phyloP scores from a whole-genome alignment of 495 filamentous ascomycete species.

The Penicillium paradoxum region DNA sequence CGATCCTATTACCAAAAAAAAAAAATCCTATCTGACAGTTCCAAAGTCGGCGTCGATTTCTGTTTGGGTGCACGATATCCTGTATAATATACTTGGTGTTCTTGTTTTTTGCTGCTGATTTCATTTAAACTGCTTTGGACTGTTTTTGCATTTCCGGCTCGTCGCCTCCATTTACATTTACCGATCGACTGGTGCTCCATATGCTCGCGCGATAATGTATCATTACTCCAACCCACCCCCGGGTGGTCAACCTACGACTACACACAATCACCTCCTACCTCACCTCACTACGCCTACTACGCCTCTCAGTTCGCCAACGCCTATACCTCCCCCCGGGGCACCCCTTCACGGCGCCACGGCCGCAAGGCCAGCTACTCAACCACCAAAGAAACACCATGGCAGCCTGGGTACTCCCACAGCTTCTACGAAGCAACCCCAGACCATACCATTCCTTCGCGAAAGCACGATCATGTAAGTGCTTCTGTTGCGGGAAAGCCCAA shows the following conservation, averaged over 20 bases:
- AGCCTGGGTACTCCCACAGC: slow-evolving; percentile 32
- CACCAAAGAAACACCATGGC: slow-evolving; percentile 39
- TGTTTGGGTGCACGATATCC: slow-evolving; percentile 44
- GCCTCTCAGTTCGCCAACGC: slow-evolving; percentile 40
- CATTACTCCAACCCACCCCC: slow-evolving; percentile 46
- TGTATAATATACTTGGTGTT: slow-evolving; percentile 46
- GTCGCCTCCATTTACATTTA: slow-evolving; percentile 9
- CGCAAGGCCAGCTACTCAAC: slow-evolving; percentile 47
- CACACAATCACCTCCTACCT: slow-evolving; percentile 47
- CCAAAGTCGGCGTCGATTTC: slow-evolving; percentile 34
- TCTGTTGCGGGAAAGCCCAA: slow-evolving; percentile 39
- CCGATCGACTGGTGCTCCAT: slow-evolving; percentile 14
- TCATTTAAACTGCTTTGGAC: slow-evolving; percentile 17
- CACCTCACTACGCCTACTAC: slow-evolving; percentile 47
- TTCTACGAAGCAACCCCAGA: slow-evolving; percentile 46
- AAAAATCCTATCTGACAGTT: slow-evolving; percentile 15
- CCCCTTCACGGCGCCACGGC: slow-evolving; percentile 38
- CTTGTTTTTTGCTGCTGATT: slow-evolving; percentile 19
- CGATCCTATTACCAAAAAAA: slow-evolving; percentile 29
- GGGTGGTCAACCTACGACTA: slow-evolving; percentile 50
- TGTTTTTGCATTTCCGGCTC: slow-evolving; percentile 18
- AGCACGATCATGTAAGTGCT: slow-evolving; percentile 59
- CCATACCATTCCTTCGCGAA: slow-evolving; percentile 44
- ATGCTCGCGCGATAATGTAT: slow-evolving; percentile 48
- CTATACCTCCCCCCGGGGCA: slow-evolving; percentile 35